Evolutionary conservation across 495 filamentous ascomycete genomes (phyloP).

Genomic region (Penicillium samsonianum): DNA sequence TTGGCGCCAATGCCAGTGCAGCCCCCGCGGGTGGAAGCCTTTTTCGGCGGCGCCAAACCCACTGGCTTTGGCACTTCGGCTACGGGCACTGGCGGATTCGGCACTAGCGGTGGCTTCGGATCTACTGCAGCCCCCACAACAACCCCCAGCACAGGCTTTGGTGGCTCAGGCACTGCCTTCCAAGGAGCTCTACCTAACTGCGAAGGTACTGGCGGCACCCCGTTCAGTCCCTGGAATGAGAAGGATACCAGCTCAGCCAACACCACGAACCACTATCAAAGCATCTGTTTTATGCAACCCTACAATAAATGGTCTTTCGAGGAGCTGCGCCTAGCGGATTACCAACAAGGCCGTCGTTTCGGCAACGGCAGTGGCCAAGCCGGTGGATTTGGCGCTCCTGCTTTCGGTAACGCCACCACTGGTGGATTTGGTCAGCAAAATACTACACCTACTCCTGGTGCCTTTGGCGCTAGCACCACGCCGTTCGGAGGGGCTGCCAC

Average conservation of each 20-base stretch:
- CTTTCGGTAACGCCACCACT: slow-evolving; percentile 37
- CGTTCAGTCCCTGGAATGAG: slow-evolving; percentile 75
- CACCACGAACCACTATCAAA: slow-evolving; percentile 77
- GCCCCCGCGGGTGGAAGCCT: slow-evolving; percentile 41
- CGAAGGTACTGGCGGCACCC: slow-evolving; percentile 70
- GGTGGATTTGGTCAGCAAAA: slow-evolving; percentile 46
- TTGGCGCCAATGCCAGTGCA: slow-evolving; percentile 47
- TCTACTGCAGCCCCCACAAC: slow-evolving; percentile 13
- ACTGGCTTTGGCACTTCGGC: slow-evolving; percentile 42
- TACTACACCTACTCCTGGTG: slow-evolving; percentile 44
- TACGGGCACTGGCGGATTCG: slow-evolving; percentile 23
- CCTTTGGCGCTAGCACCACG: slow-evolving; percentile 55
- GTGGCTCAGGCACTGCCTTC: slow-evolving; percentile 51
- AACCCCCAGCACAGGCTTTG: slow-evolving; percentile 35
- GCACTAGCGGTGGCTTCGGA: slow-evolving; percentile 28
- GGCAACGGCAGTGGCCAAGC: slow-evolving; percentile 79
- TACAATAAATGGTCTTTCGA: slow-evolving; percentile 90
- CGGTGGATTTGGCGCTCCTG: slow-evolving; percentile 73
- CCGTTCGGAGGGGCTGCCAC: slow-evolving; percentile 56
- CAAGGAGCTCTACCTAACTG: slow-evolving; percentile 43
- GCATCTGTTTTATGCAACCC: slow-evolving; percentile 78
- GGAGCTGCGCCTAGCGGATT: slow-evolving; percentile 87
- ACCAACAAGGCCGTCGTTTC: slow-evolving; percentile 77
- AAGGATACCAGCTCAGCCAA: slow-evolving; percentile 64
- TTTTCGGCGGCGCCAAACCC: slow-evolving; percentile 49